phyloP scores from a whole-genome alignment of 2,329 filamentous ascomycete species.

The Epicoccum sorghinum region DNA sequence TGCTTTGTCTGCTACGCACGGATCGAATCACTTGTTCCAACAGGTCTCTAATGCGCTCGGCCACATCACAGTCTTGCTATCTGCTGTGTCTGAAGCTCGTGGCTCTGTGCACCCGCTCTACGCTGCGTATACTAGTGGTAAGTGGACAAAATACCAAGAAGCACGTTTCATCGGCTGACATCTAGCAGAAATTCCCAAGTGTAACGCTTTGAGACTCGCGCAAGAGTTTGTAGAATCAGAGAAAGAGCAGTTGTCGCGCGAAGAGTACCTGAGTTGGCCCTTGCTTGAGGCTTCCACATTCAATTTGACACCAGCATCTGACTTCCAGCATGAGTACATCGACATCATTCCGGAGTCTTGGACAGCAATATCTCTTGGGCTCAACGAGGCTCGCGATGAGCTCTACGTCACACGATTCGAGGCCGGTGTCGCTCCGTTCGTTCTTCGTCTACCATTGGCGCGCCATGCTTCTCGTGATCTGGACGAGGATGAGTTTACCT shows the following conservation, averaged over 20 bases:
- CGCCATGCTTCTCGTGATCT: slow-evolving; percentile 80
- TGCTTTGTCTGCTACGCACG: slow-evolving; percentile 58
- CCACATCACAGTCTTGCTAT: slow-evolving; percentile 48
- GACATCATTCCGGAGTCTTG: slow-evolving; percentile 83
- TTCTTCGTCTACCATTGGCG: slow-evolving; percentile 83
- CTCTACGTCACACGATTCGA: slow-evolving; percentile 88
- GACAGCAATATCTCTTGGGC: slow-evolving; percentile 83
- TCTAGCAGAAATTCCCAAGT: slow-evolving; percentile 69
- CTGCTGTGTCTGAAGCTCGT: slow-evolving; percentile 42
- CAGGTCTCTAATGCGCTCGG: slow-evolving; percentile 45
- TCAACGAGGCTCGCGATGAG: slow-evolving; percentile 83
- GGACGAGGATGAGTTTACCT: slow-evolving; percentile 82
- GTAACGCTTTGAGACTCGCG: slow-evolving; percentile 71
- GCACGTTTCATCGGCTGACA: slow-evolving; percentile 7
- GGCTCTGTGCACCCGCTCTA: slow-evolving; percentile 48
- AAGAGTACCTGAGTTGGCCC: slow-evolving; percentile 50
- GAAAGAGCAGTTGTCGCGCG: slow-evolving; percentile 47
- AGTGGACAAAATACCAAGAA: slow-evolving; percentile 1
- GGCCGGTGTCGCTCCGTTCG: slow-evolving; percentile 76
- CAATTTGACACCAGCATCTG: slow-evolving; percentile 47
- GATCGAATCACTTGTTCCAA: slow-evolving; percentile 64
- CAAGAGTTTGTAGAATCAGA: slow-evolving; percentile 60
- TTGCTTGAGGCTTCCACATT: slow-evolving; percentile 38
- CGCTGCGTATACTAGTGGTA: slow-evolving; percentile 48
- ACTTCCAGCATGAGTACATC: slow-evolving; percentile 80